phyloP scores from a whole-genome alignment of 75 land plant genomes.

The Sequoia sempervirens region DNA sequence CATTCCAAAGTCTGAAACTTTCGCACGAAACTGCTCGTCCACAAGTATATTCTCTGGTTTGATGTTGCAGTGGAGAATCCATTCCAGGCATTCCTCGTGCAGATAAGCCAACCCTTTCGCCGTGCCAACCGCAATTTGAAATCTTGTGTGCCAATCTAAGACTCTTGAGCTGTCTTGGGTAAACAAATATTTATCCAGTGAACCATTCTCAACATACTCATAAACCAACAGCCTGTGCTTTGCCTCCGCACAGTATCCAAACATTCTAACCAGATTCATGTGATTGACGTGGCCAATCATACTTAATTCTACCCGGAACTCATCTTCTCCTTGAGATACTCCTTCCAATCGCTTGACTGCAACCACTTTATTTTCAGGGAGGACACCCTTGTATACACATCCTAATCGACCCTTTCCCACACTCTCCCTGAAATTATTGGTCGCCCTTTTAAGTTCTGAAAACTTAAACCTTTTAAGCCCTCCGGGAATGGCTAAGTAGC shows the following conservation, averaged over 20 bases:
- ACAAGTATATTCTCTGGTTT: conserved; percentile 2
- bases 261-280: conserved; percentile 17
- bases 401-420: conserved; percentile 39
- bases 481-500: conserved; percentile 22
- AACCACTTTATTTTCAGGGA: no score
- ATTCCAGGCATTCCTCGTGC: no score
- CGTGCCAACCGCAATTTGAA: no score
- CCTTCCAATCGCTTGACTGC: no score
- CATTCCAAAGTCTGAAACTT: conserved; percentile 12
- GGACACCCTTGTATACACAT: no score
- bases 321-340: no score
- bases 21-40: conserved; percentile 4
- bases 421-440: conserved; percentile 49
- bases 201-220: background rate
- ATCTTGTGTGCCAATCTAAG: no score
- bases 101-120: no score
- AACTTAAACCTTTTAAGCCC: conserved; percentile 43
- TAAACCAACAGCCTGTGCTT: background rate
- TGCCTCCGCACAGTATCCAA: background rate
- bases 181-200: background rate
- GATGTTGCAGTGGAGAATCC: no score
- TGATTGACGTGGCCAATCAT: conserved; percentile 39
- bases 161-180: no score
- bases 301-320: no score
- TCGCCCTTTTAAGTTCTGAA: conserved; percentile 53